Conservation (phyloP, 2,329 filamentous ascomycete species). For the Cordyceps tenuipes region DNA sequence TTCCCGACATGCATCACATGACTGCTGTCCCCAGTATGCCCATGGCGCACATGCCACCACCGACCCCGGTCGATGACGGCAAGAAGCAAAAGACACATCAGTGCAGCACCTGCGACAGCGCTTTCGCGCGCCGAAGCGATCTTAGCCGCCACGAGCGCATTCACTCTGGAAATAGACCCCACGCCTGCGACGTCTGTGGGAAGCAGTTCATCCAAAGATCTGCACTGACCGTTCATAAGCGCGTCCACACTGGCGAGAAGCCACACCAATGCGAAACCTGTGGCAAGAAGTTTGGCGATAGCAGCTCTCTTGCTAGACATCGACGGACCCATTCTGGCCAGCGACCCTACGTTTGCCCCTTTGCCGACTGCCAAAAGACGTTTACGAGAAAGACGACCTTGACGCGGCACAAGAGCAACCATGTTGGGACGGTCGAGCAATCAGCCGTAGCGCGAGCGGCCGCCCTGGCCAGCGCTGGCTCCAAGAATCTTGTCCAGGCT, state of each 20-base stretch:
- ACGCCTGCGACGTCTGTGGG: conserved; percentile 88
- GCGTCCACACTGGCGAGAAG: conserved; percentile 96
- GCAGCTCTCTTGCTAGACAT: conserved; percentile 86
- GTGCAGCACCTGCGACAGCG: conserved; percentile 83
- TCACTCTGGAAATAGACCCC: conserved; percentile 82
- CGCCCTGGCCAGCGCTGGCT: conserved; percentile 52
- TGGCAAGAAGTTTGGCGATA: conserved; percentile 86
- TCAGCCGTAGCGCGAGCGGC: conserved; percentile 83
- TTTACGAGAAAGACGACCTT: conserved; percentile 93
- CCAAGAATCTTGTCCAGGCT: conserved; percentile 35
- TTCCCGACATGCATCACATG: conserved; percentile 30
- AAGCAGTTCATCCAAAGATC: conserved; percentile 98
- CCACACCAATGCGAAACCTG: conserved; percentile 96
- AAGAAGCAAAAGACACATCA: conserved; percentile 62
- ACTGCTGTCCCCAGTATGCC: conserved; percentile 28
- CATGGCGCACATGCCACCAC: conserved; percentile 28
- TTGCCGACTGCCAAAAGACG: conserved; percentile 95
- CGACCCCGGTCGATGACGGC: conserved; percentile 19
- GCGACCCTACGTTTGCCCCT: conserved; percentile 94
- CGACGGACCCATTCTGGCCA: conserved; percentile 92
- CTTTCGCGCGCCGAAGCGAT: conserved; percentile 88
- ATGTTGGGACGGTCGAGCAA: conserved; percentile 91
- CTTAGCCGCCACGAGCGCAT: conserved; percentile 94
- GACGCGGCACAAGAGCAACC: conserved; percentile 91
- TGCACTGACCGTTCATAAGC: conserved; percentile 87